Base-by-base conservation (phyloP, 1,284 basidiomycete species). In the Ustilago esculenta region DNA sequence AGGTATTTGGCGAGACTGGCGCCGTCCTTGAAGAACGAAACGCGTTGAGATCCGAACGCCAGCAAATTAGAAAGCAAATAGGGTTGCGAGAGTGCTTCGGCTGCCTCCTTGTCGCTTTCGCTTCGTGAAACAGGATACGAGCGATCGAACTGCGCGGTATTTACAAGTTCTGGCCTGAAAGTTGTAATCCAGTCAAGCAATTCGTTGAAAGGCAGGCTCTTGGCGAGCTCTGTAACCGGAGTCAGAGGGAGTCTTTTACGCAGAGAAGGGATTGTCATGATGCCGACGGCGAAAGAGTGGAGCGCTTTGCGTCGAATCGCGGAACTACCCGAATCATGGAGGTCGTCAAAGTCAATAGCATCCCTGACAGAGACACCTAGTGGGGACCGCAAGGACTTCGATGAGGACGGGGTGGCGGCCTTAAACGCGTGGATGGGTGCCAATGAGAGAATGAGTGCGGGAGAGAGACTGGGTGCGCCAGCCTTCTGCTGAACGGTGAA, bases 31-130 rank as follows among this genome's bases (percentile, higher is more conserved):
- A 79, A 42, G 35, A 53, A 64, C n/a, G 63, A 36, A 23, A 79
- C 63, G 8, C 77, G 57, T 25, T 65, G 59, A 5, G 70, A 61
- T 8, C 53, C 55, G 30, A 81, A 68, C 1, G 72, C 60, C 1
- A 79, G 42, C 14, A 80, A 5, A 21, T 79, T 78, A 17, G 71
- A 72, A 4, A 80, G 66, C 20, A 75, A 24, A 39, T 68, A 65
- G 1, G 75, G 75, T 17, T 44, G 45, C 7, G 50, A 42, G 18
- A 65, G 55, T 8, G 61, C 61, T 5, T 48, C 4, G 18, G 37
- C 15, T 36, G 43, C 57, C 43, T 73, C 36, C n/a, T 21, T 20
- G 44, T 3, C 10, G 29, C 32, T 23, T 37, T 56, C 17, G 36
- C 32, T 14, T 9, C 17, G 10, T 15, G 15, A 3, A 14, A n/a